These are phyloP conservation scores for Cicer bijugum DNA, from an alignment of 306 rosid species.

Conservation along the genomic window DNA sequence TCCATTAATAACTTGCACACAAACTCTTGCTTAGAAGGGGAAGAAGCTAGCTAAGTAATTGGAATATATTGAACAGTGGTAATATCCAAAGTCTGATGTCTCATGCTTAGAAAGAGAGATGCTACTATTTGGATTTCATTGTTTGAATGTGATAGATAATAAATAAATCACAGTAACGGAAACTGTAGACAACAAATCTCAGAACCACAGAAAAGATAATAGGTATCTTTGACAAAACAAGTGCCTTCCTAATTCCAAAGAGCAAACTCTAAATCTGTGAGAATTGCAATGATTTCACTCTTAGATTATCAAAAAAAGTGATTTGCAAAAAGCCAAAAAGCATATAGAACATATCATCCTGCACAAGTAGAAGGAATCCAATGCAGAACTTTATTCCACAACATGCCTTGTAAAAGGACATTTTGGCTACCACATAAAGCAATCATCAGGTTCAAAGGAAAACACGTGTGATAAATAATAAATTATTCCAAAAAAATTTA, in stretches of 20 bases:
- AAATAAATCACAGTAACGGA: constrained; percentile 1
- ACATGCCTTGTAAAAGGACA: background rate
- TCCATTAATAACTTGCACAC: background rate
- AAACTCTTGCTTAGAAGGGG: constrained; percentile 21
- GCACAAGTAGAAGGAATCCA: background rate
- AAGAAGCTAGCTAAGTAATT: background rate
- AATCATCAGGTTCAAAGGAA: background rate
- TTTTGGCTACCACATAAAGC: constrained; percentile 5
- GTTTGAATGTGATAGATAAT: background rate
- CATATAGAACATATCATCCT: constrained; percentile 4
- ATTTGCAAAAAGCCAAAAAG: background rate
- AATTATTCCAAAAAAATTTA: constrained; percentile 8
- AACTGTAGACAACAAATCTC: background rate
- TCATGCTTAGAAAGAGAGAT: background rate
- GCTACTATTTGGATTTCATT: background rate
- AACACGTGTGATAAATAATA: background rate
- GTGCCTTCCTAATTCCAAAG: background rate
- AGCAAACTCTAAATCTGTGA: constrained; percentile 12
- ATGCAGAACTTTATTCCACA: constrained; percentile 6
- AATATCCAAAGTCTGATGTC: background rate
- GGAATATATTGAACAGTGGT: background rate
- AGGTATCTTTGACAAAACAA: constrained; percentile 10
- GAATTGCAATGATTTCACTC: background rate
- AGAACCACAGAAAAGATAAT: background rate
- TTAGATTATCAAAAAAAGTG: constrained; percentile 10